phyloP scores from a whole-genome alignment of 352 stramenopile genomes.

The Pythium pyrilobum region DNA sequence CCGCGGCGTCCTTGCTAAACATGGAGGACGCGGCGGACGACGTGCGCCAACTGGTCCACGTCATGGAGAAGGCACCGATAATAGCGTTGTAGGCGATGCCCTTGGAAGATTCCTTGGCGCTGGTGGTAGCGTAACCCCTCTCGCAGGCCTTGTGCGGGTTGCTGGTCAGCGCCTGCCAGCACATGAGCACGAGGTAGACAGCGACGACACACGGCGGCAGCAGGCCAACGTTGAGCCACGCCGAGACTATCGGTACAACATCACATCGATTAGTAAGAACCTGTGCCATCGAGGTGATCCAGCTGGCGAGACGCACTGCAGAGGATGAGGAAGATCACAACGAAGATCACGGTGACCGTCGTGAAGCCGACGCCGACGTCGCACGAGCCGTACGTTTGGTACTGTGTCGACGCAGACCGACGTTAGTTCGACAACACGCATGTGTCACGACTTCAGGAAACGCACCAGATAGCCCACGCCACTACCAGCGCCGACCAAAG shows the following conservation, averaged over 20 bases:
- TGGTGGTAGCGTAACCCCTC: background rate
- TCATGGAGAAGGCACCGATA: constrained; percentile 57
- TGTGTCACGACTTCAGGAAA: too few species aligned
- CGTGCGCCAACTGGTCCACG: constrained; percentile 67
- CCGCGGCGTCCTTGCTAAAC: constrained; percentile 60
- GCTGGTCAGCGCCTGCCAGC: constrained; percentile 65
- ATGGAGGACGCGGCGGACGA: constrained; percentile 47
- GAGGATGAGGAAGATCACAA: constrained; percentile 54
- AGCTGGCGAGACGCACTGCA: constrained; percentile 65
- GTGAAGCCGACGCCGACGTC: constrained; percentile 68
- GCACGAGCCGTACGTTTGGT: constrained; percentile 87
- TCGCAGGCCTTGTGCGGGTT: constrained; percentile 49
- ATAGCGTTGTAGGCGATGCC: constrained; percentile 37
- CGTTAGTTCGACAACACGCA: background rate
- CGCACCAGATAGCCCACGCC: constrained; percentile 48
- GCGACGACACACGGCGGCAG: constrained; percentile 71
- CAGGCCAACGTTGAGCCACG: constrained; percentile 66
- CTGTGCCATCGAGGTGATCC: background rate
- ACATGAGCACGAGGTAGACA: constrained; percentile 68
- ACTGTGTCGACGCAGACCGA: constrained; percentile 35
- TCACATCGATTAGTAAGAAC: background rate
- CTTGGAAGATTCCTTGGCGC: constrained; percentile 5
- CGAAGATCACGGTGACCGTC: constrained; percentile 82
- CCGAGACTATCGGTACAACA: constrained; percentile 31
- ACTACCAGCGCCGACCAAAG: constrained; percentile 42